phyloP scores from a whole-genome alignment of 768 basidiomycete species.

The Dentipellis fragilis region DNA sequence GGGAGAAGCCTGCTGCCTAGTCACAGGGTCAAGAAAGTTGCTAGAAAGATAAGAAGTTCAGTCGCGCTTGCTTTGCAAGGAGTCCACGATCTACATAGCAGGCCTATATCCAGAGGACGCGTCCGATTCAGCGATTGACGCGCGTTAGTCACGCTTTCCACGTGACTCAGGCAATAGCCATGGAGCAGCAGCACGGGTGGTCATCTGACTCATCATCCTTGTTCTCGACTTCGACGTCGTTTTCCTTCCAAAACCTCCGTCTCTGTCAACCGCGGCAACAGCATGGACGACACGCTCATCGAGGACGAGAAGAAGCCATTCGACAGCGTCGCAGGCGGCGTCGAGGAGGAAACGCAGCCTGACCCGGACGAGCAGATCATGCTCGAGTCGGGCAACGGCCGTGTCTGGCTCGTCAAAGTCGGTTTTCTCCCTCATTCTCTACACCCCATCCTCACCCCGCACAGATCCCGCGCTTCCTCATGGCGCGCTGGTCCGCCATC shows the following conservation, averaged over 20 bases:
- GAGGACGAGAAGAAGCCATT: conserved; percentile 71
- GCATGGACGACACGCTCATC: conserved; percentile 17
- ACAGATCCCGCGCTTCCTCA: conserved; percentile 78
- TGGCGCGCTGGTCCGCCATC: conserved; percentile 78
- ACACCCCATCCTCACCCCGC: background rate
- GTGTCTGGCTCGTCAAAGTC: conserved; percentile 84
- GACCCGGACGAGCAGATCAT: conserved; percentile 81
- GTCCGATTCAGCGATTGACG: too few relatives aligned
- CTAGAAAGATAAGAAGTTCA: too few relatives aligned
- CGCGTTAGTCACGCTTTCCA: too few relatives aligned
- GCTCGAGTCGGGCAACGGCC: conserved; percentile 61
- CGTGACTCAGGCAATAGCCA: too few relatives aligned
- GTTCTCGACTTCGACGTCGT: background rate
- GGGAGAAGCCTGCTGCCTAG: too few relatives aligned
- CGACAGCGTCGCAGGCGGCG: conserved; percentile 35
- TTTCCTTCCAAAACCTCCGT: background rate
- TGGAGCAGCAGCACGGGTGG: too few relatives aligned
- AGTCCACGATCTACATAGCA: too few relatives aligned
- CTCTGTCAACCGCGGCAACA: background rate
- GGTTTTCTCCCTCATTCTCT: conserved; percentile 12
- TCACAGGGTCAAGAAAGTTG: too few relatives aligned
- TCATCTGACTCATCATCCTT: background rate
- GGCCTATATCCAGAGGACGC: too few relatives aligned
- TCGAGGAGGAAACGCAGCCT: conserved; percentile 57
- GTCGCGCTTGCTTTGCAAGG: too few relatives aligned